Conservation (phyloP, 352 stramenopile genomes). For the Aphanomyces astaci region DNA sequence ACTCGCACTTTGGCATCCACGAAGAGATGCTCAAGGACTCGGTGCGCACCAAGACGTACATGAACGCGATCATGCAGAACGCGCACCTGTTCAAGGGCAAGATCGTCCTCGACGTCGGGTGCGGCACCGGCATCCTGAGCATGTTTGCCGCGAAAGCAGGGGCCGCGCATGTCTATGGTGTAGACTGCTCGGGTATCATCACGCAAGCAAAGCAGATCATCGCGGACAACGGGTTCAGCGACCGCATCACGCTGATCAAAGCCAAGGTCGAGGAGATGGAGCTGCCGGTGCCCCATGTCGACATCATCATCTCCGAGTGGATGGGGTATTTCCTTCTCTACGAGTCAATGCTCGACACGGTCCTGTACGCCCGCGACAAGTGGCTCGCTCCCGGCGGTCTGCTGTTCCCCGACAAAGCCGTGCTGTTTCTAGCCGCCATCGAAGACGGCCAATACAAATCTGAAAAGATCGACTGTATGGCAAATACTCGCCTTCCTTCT, state of each 20-base stretch:
- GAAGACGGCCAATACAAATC: constrained; percentile 94
- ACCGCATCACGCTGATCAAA: constrained; percentile 93
- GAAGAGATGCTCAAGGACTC: constrained; percentile 98
- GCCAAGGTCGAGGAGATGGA: constrained; percentile 90
- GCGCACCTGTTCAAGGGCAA: constrained; percentile 96
- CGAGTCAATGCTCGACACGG: constrained; percentile 97
- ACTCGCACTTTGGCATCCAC: constrained; percentile 98
- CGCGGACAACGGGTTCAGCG: constrained; percentile 86
- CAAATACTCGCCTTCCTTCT: neutral
- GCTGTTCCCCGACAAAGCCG: constrained; percentile 95
- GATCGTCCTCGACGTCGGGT: constrained; percentile 94
- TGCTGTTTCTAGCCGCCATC: constrained; percentile 92
- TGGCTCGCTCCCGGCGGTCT: constrained; percentile 89
- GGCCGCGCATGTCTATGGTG: constrained; percentile 87
- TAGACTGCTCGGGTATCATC: constrained; percentile 94
- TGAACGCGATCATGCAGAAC: constrained; percentile 96
- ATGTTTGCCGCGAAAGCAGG: constrained; percentile 96
- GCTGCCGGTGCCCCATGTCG: constrained; percentile 89
- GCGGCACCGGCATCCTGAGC: constrained; percentile 93
- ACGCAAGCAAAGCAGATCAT: constrained; percentile 94
- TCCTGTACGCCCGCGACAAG: constrained; percentile 94
- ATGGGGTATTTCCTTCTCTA: constrained; percentile 98
- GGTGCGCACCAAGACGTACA: constrained; percentile 95
- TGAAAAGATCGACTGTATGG: constrained; percentile 87
- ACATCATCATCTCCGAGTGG: constrained; percentile 99